These are phyloP conservation scores for Quercus wislizeni DNA, from an alignment of 306 rosid genomes.

Conservation along the genomic window DNA sequence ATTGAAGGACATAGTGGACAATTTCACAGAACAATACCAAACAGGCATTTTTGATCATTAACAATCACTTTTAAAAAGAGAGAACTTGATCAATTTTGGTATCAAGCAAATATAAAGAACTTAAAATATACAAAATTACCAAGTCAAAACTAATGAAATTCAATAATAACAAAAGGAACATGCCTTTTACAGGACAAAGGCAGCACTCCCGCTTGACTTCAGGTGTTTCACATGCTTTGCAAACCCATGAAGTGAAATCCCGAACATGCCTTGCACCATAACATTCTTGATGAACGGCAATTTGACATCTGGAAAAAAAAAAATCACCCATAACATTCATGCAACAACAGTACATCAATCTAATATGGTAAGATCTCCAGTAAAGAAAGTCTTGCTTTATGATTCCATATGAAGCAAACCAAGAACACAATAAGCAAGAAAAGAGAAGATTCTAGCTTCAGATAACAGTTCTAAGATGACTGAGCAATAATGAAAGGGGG, in stretches of 20 bases:
- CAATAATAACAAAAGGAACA: constrained; percentile 19
- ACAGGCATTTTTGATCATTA: background rate
- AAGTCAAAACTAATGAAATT: constrained; percentile 4
- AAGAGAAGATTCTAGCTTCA: background rate
- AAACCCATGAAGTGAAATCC: constrained; percentile 97
- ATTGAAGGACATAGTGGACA: background rate
- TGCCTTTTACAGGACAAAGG: constrained; percentile 98
- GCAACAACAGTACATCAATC: background rate
- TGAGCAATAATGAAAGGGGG: background rate
- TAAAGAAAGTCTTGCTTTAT: constrained; percentile 14
- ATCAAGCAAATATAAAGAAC: constrained; percentile 6
- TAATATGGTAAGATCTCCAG: constrained; percentile 6
- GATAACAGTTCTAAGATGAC: background rate
- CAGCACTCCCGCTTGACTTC: constrained; percentile 89
- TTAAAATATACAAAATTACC: constrained; percentile 2
- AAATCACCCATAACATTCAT: background rate
- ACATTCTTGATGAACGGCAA: constrained; percentile 99
- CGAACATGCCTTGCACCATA: constrained; percentile 93
- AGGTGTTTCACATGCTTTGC: constrained; percentile 96
- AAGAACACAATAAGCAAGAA: background rate
- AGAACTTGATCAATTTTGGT: background rate
- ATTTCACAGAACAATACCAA: constrained; percentile 4
- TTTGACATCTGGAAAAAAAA: constrained; percentile 76
- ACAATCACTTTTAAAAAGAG: too few species aligned
- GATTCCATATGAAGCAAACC: background rate